Evolutionary conservation across 495 filamentous ascomycete genomes (phyloP).

Genomic region (Mytilinidion resinicola): DNA sequence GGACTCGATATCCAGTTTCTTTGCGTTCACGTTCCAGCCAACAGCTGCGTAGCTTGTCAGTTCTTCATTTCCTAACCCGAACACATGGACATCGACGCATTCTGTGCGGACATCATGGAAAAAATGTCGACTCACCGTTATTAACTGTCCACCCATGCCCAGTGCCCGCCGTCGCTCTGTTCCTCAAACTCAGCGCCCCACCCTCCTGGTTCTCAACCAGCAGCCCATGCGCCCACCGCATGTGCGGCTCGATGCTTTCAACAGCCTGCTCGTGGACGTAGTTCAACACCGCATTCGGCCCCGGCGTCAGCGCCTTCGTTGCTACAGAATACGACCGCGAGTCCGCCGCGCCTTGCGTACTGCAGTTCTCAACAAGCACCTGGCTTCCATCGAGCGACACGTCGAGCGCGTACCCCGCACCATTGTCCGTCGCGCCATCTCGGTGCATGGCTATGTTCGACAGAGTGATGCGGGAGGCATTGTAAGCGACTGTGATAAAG

Average conservation of each 20-base stretch:
- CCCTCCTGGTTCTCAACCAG: not conserved
- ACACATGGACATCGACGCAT: not conserved
- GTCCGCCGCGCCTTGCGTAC: not conserved
- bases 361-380: not conserved
- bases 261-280: not conserved
- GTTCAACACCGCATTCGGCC: not conserved
- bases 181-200: not conserved
- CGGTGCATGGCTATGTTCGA: not conserved
- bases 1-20: not conserved
- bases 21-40: not conserved
- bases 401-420: not conserved
- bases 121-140: not conserved
- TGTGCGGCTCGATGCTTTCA: not conserved
- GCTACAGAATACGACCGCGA: not conserved
- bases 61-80: not conserved
- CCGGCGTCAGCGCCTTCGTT: not conserved
- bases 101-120: not conserved
- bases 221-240: not conserved
- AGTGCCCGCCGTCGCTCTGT: not conserved
- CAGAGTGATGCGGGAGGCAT: not conserved
- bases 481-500: not conserved
- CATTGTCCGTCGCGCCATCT: not conserved
- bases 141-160: not conserved
- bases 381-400: not conserved
- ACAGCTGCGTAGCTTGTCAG: not conserved